Percentiles rank a stretch among this genome's conserved stretches.
Conservation (phyloP, 257 asterid genomes). For the Nicotiana obtusifolia region DNA sequence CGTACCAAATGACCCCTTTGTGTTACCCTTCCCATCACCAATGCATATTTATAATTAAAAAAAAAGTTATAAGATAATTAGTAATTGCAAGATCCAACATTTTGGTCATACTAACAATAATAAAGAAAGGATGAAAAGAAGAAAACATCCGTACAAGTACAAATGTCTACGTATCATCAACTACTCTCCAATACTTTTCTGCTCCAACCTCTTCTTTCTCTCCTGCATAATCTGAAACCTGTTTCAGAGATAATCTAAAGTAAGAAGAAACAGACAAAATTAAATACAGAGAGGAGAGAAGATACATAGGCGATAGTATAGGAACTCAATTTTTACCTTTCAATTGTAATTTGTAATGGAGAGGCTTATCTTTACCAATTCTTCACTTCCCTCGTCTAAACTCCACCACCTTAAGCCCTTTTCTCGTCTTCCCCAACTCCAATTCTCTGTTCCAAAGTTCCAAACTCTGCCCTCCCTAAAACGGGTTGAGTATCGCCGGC, state of each 20-base stretch:
- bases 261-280: not conserved
- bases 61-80: too few relatives aligned
- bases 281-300: not conserved
- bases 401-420: conserved; percentile 24
- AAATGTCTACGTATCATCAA: not conserved
- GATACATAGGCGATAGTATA: not conserved
- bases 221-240: not conserved
- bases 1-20: too few relatives aligned
- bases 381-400: conserved; percentile 43
- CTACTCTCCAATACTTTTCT: not conserved
- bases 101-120: not conserved
- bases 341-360: conserved; percentile 34
- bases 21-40: too few relatives aligned
- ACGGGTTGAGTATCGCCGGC: conserved; percentile 19
- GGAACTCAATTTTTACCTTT: not conserved
- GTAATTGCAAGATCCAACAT: too few relatives aligned
- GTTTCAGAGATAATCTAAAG: not conserved
- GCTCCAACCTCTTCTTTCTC: not conserved
- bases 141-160: not conserved
- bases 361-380: conserved; percentile 54
- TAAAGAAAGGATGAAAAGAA: not conserved
- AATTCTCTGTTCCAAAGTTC: conserved; percentile 24
- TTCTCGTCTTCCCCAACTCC: conserved; percentile 38
- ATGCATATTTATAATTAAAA: too few relatives aligned
- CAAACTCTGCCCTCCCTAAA: conserved; percentile 8